Base-by-base conservation (phyloP, 2,329 filamentous ascomycete genomes). In the Coniella vitis region DNA sequence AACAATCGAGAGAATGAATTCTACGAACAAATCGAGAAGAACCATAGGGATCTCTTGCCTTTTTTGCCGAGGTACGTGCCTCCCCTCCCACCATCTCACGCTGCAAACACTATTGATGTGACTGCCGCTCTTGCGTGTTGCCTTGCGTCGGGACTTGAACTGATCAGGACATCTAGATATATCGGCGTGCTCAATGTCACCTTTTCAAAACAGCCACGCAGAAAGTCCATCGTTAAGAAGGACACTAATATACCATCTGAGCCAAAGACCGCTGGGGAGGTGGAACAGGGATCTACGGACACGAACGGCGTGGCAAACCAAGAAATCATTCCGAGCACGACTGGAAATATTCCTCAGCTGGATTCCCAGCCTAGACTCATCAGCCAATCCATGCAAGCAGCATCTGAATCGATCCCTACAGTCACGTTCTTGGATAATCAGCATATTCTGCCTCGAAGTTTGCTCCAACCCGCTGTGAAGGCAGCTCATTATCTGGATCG, bases 1-100 rank as follows among this genome's bases (percentile, higher is more conserved):
- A 98, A 95, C 66, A 98, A 95, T 65, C 81, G 91, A 61, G 93
- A 98, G 64, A 98, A 98, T 67, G 89, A 95, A 68, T 98, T 98
- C 64, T 98, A 98, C 66, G 93, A 98, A 68, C 93, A 85, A 47
- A 88, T 97, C 60, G 93, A 98, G 71, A 83, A 81, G 60, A 82
- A 88, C 57, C 91, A 98, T 66, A 87, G 90, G 55, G 86, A 95
- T 62, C 76, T 98, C 60, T 72, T 98, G 52, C 82, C 86, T 37
- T 98, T 97, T 63, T 75, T 98, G 55, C 93, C 93, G 56, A 89
- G 90, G 83, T 86, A 71, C 55, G 17, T 38, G 37, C 16, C 14
- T 17, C 35, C 3, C 16, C n/a, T 16, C 72, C 65, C 51, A 63
- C 55, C 46, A 45, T 48, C 22, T 40, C 34, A 38, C 38, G 20